Evolutionary conservation across 2,329 filamentous ascomycete species (phyloP).

Genomic region (Ophiostoma sp.): DNA sequence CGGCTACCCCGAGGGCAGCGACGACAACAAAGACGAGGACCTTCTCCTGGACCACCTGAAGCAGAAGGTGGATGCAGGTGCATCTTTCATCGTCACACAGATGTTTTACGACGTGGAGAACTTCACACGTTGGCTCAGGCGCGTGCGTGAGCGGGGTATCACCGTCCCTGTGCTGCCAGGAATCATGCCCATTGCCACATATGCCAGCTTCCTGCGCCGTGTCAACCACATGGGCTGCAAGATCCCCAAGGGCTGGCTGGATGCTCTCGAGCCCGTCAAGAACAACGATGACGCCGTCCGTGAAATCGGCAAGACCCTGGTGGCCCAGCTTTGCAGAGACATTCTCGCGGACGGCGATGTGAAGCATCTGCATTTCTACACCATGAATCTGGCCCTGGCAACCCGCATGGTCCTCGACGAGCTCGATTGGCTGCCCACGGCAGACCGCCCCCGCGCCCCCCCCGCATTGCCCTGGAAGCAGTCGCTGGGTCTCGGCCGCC

Average conservation of each 20-base stretch:
- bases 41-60: slow-evolving; percentile 85
- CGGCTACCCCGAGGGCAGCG: slow-evolving; percentile 90
- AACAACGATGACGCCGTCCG: slow-evolving; percentile 92
- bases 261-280: slow-evolving; percentile 83
- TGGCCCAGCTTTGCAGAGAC: slow-evolving; percentile 84
- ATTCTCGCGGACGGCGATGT: slow-evolving; percentile 72
- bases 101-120: slow-evolving; percentile 99
- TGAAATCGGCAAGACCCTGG: slow-evolving; percentile 78
- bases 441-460: slow-evolving; percentile 65
- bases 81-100: slow-evolving; percentile 91
- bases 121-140: slow-evolving; percentile 84
- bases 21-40: slow-evolving; percentile 86
- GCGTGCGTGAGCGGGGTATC: slow-evolving; percentile 80
- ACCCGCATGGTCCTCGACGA: slow-evolving; percentile 93
- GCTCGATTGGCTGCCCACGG: slow-evolving; percentile 71
- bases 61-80: slow-evolving; percentile 92
- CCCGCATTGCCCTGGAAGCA: slow-evolving; percentile 95
- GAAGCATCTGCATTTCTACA: slow-evolving; percentile 93
- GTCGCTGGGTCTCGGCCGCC: slow-evolving; percentile 79
- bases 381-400: slow-evolving; percentile 95
- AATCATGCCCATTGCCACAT: slow-evolving; percentile 94
- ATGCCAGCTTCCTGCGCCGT: slow-evolving; percentile 83
- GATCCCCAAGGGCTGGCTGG: slow-evolving; percentile 74
- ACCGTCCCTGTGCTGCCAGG: slow-evolving; percentile 65
- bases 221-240: slow-evolving; percentile 87